These are phyloP conservation scores for Penicillium olsonii DNA, from an alignment of 2,329 filamentous ascomycete species.

Conservation along the genomic window DNA sequence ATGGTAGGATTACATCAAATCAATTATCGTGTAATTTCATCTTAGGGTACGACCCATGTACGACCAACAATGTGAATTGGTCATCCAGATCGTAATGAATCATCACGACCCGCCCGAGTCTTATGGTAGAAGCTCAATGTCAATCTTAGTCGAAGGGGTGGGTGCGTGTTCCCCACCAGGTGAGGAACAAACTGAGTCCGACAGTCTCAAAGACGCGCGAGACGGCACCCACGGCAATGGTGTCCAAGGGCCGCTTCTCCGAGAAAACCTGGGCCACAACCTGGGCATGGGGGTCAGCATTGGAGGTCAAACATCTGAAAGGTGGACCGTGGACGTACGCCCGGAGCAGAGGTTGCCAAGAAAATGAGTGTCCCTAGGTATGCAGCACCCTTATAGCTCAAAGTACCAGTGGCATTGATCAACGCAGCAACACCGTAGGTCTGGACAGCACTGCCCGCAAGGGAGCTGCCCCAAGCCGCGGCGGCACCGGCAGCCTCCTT, in stretches of 20 bases:
- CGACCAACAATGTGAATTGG: too few relatives aligned
- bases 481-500: conserved; percentile 89
- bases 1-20: background rate
- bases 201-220: conserved; percentile 91
- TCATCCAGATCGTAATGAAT: too few relatives aligned
- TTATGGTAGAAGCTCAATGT: background rate
- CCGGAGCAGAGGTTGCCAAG: conserved; percentile 82
- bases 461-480: conserved; percentile 84
- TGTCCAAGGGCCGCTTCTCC: conserved; percentile 90
- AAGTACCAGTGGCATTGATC: conserved; percentile 90
- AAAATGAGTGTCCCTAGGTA: conserved; percentile 93
- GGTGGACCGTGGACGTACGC: conserved; percentile 59
- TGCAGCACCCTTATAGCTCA: conserved; percentile 95
- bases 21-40: conserved; percentile 1
- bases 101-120: conserved; percentile 18
- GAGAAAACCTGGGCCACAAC: conserved; percentile 83
- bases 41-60: conserved; percentile 3
- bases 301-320: background rate
- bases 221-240: conserved; percentile 79
- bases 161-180: conserved; percentile 96
- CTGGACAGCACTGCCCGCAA: conserved; percentile 85
- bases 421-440: conserved; percentile 86
- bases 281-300: conserved; percentile 47
- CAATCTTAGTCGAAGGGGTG: conserved; percentile 77
- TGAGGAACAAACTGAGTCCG: conserved; percentile 86